Evolutionary conservation across 345 rosid genomes (phyloP), one percentile per base, ranked within the genome.

Genomic region (Cardamine chenopodiifolia): DNA sequence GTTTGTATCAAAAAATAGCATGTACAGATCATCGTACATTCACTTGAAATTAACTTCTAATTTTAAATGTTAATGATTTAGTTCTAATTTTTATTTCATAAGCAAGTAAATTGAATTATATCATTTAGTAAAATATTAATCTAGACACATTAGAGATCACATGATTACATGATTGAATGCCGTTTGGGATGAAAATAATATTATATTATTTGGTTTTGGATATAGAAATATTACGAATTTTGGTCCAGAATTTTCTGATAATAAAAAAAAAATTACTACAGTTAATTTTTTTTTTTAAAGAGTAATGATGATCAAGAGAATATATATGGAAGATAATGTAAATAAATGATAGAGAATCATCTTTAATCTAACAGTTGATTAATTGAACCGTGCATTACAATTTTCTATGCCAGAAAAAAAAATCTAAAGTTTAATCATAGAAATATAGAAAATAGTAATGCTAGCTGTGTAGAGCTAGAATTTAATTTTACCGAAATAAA

Each of bases 21-120:
- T 37, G 52, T 20, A 9, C 22, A 48, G 29, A 66, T 65, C 44
- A 66, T 65, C 44, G 14, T 40, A 62, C 47, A 53, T 40, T 40
- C 55, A 42, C 15, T 55, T 29, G 26, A 44, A 63, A 22, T 39
- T 28, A 62, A 28, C 9, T 53, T 29, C 37, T n/a, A 31, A 10
- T 32, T 54, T 63, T 1, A 40, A 52, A 52, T 19, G 14, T 47
- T 32, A 4, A 7, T 48, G 4, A 0, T 20, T 14, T 61, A 31
- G 18, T 29, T 59, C 2, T 25, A 14, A 20, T 10, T 20, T 15
- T 42, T 0, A 15, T 56, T 40, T 10, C 7, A 17, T 26, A 45
- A 45, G 15, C 26, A 26, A 17, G 8, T 10, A 28, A 17, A 64
- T 23, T 17, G 5, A 32, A 20, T 20, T 14, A 32, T 11, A 45